phyloP scores from a whole-genome alignment of 2,329 filamentous ascomycete species.

The Aquanectria penicillioides region DNA sequence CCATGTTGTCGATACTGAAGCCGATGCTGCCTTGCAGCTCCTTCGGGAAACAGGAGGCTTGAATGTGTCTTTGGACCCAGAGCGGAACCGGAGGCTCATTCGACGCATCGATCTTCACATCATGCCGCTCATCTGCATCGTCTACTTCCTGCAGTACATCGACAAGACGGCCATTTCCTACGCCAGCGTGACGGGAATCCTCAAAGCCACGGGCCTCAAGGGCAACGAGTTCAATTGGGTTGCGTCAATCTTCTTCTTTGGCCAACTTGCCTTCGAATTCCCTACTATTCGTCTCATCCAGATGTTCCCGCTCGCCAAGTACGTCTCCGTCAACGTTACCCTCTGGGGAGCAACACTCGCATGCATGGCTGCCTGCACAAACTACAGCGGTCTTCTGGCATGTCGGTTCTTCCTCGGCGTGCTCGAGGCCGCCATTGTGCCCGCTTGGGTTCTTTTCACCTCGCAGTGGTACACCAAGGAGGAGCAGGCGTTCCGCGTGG shows the following conservation, averaged over 20 bases:
- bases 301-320: constrained; percentile 50
- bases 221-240: constrained; percentile 56
- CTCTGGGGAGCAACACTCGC: constrained; percentile 45
- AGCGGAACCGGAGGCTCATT: constrained; percentile 25
- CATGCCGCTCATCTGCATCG: constrained; percentile 36
- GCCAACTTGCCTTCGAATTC: constrained; percentile 50
- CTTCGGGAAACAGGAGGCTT: constrained; percentile 25
- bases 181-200: constrained; percentile 37
- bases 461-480: constrained; percentile 36
- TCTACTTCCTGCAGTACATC: constrained; percentile 39
- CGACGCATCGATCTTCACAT: constrained; percentile 36
- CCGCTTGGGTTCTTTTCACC: constrained; percentile 31
- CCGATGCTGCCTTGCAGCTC: constrained; percentile 31
- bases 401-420: constrained; percentile 30
- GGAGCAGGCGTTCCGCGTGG: constrained; percentile 32
- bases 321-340: constrained; percentile 47
- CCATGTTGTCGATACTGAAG: not conserved
- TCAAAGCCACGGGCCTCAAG: constrained; percentile 46
- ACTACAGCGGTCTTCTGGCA: constrained; percentile 23
- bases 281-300: constrained; percentile 51
- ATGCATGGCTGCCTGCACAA: constrained; percentile 28
- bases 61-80: constrained; percentile 19
- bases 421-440: constrained; percentile 25
- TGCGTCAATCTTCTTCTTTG: constrained; percentile 44
- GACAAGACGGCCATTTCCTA: constrained; percentile 41